phyloP scores from a whole-genome alignment of 352 stramenopile species.

The Phytophthora fragariaefolia region DNA sequence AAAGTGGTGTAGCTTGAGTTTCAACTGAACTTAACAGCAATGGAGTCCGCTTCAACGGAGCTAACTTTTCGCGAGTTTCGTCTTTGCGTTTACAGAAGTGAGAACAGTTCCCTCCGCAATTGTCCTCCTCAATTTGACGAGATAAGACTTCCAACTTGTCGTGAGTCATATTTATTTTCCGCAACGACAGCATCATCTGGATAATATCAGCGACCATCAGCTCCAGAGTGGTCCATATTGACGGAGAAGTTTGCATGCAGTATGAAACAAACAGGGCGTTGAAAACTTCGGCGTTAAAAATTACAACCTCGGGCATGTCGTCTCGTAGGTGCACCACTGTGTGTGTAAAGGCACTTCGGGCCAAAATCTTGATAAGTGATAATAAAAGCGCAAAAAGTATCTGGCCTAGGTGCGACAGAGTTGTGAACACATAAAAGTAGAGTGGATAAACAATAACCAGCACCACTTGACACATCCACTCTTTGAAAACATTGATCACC shows the following conservation, averaged over 20 bases:
- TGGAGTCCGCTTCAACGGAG: not conserved
- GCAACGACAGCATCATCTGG: conserved; percentile 8
- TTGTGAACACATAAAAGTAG: conserved; percentile 1
- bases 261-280: conserved; percentile 30
- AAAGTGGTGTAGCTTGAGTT: not conserved
- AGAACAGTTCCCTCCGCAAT: not conserved
- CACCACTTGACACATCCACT: not conserved
- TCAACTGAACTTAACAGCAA: not conserved
- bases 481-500: conserved; percentile 2
- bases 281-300: conserved; percentile 34
- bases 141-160: conserved; percentile 1
- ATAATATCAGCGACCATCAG: conserved; percentile 22
- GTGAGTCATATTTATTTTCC: not conserved
- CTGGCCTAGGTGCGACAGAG: not conserved
- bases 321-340: not conserved
- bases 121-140: not conserved
- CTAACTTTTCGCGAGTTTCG: not conserved
- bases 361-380: not conserved
- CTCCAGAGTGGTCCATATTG: conserved; percentile 16
- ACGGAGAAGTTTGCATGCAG: conserved; percentile 28
- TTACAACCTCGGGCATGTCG: conserved; percentile 9
- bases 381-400: not conserved
- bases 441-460: not conserved
- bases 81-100: not conserved
- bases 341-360: not conserved